Base-by-base conservation (phyloP, 768 basidiomycete genomes). In the Termitomyces sp. region DNA sequence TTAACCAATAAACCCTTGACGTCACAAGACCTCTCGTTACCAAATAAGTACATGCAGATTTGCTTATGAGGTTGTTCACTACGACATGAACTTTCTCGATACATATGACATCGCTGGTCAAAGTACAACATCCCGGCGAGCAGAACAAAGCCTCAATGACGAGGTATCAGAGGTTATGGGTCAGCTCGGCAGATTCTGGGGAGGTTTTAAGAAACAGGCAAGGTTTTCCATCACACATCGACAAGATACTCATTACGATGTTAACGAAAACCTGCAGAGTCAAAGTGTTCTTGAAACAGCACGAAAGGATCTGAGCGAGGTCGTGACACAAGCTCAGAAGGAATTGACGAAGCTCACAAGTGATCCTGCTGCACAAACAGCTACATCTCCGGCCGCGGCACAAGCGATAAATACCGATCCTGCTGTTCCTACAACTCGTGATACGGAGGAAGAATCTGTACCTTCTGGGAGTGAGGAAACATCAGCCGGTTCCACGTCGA, bases 111-210 rank as follows among this genome's bases (percentile, higher is more conserved):
- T 88, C 44, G 65, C 76, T 1, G 77, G 78, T 9, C 66, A 79
- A 16, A 72, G 74, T 7, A 79, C 84, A 5, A 79, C 83, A 18
- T 75, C 80, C 11, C 60, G 76, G n/a, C 73, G 69, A 38, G 70
- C 75, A 35, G 74, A 82, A 32, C 81, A 82, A 43, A 82, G 78
- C 56, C 73, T 97, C 45, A 87, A 95, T 66, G 88, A 95, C 66
- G 94, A 97, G 70, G 91, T 97, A 14, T 80, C 81, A 2, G 88
- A 96, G 65, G 94, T 94, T 24, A 84, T 95, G 43, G 90, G 90
- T n/a, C 88, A 92, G 65, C 75, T 96, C 13, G 85, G 87, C 30
- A 79, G 87, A 52, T 87, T 94, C 67, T 97, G 94, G 94, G 92
- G 92, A 46, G 90, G 92, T 32, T 89, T 95, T 67, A 84, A 86